phyloP scores from a whole-genome alignment of 805 yeast species.

The Lipomyces sp. region DNA sequence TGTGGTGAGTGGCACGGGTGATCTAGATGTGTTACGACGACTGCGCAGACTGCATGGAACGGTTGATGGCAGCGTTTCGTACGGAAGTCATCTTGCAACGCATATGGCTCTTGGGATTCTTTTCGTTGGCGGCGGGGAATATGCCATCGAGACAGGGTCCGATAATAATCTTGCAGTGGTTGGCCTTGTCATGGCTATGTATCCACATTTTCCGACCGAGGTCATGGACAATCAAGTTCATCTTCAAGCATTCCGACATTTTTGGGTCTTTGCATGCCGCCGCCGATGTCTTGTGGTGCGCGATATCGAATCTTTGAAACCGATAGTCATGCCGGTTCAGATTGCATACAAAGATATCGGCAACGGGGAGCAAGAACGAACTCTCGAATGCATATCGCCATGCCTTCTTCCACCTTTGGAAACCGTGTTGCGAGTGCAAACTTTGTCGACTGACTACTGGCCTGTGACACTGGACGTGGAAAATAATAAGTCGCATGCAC shows the following conservation, averaged over 20 bases:
- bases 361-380: slow-evolving; percentile 26
- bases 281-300: slow-evolving; percentile 76
- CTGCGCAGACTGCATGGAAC: slow-evolving; percentile 66
- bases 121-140: slow-evolving; percentile 90
- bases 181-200: slow-evolving; percentile 65
- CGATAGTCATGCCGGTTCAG: slow-evolving; percentile 39
- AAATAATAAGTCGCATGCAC: slow-evolving; percentile 14
- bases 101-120: slow-evolving; percentile 83
- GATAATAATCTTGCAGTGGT: slow-evolving; percentile 57
- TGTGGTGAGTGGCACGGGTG: slow-evolving; percentile 90
- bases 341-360: slow-evolving; percentile 38
- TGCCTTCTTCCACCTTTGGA: slow-evolving; percentile 24
- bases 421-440: slow-evolving; percentile 5
- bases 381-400: slow-evolving; percentile 16
- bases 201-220: slow-evolving; percentile 62
- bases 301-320: slow-evolving; percentile 57
- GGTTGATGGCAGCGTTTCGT: slow-evolving; percentile 41
- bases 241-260: slow-evolving; percentile 79
- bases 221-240: slow-evolving; percentile 53
- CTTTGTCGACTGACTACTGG: slow-evolving; percentile 18
- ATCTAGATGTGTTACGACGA: slow-evolving; percentile 70
- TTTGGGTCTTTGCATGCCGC: slow-evolving; percentile 84
- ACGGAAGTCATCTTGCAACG: slow-evolving; percentile 71
- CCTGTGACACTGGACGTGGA: slow-evolving; percentile 22
- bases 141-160: slow-evolving; percentile 58